Conservation (phyloP, 345 rosid genomes). For the Euphorbia peplus region DNA sequence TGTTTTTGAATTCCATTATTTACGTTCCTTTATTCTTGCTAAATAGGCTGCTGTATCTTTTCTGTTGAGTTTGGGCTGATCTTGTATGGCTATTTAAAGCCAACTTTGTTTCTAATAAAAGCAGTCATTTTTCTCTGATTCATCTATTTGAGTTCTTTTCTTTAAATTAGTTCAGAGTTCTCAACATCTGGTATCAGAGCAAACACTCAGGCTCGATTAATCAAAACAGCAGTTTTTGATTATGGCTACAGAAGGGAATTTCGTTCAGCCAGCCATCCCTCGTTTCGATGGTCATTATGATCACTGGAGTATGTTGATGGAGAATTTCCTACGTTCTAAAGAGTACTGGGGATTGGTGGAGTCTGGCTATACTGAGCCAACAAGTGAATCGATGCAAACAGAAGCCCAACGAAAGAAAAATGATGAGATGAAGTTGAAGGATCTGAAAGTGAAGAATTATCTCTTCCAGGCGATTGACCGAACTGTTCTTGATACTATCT, state of each 20-base stretch:
- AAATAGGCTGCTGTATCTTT: no score
- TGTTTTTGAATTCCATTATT: no score
- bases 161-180: no score
- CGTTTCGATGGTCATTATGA: conserved; percentile 2
- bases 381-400: background rate
- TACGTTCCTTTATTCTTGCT: no score
- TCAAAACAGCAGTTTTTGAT: no score
- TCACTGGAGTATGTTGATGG: conserved; percentile 4
- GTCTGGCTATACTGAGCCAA: background rate
- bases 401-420: background rate
- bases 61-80: no score
- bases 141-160: no score
- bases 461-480: conserved; percentile 1
- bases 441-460: conserved; percentile 9
- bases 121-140: no score
- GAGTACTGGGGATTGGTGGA: background rate
- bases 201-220: no score
- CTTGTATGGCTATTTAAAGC: no score
- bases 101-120: no score
- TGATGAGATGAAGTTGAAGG: background rate
- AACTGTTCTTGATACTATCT: conserved; percentile 2
- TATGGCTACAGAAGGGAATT: background rate
- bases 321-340: background rate
- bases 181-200: no score
- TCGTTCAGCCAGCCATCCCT: background rate